These are phyloP conservation scores for Salix udensis DNA, from an alignment of 345 rosid species.

Conservation along the genomic window DNA sequence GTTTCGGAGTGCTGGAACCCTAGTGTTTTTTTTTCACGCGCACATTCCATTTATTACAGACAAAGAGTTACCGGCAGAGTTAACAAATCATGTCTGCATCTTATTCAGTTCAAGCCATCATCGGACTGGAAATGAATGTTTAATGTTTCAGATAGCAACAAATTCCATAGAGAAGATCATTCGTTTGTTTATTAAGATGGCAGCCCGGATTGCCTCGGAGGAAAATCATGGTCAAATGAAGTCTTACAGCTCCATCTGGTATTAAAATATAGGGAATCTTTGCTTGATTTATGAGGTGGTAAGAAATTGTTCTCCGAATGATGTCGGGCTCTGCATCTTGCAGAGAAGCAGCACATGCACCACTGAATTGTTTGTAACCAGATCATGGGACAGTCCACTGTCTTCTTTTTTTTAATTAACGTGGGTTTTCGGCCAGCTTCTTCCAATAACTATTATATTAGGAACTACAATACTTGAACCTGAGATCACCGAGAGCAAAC, in stretches of 20 bases:
- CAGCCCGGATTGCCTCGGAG: background rate
- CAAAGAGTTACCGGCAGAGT: background rate
- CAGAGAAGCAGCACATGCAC: constrained; percentile 1
- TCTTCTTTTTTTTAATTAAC: too few species aligned
- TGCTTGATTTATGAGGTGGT: background rate
- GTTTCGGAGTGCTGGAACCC: too few species aligned
- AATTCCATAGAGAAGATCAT: background rate
- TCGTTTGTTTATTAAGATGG: background rate
- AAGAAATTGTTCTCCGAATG: background rate
- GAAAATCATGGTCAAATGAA: background rate
- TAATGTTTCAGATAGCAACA: background rate
- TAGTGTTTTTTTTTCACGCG: too few species aligned
- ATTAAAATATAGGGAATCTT: background rate
- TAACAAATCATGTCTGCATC: background rate
- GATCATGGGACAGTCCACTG: constrained; percentile 6
- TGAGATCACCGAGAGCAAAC: too few species aligned
- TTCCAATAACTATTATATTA: too few species aligned
- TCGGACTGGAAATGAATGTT: background rate
- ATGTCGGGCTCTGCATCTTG: background rate
- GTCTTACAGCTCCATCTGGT: too few species aligned
- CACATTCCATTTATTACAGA: background rate
- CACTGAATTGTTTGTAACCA: constrained; percentile 6
- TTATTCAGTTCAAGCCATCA: background rate
- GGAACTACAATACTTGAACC: too few species aligned
- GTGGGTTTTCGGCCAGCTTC: too few species aligned